Conservation (phyloP, 768 basidiomycete genomes). For the Rhodocollybia butyracea region DNA sequence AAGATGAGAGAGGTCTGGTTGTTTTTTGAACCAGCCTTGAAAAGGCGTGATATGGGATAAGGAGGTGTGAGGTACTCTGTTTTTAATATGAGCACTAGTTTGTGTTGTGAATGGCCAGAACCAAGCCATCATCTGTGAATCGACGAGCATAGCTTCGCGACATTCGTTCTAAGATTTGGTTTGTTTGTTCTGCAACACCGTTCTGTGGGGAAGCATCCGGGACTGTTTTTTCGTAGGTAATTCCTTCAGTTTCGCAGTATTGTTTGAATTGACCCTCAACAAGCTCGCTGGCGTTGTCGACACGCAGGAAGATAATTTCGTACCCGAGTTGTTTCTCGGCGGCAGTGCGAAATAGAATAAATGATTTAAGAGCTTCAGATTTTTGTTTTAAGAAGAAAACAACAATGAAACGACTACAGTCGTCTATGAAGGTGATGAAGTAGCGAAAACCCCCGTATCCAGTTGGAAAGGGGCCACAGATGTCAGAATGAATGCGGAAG, state of each 20-base stretch:
- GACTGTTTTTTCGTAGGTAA: slow-evolving; percentile 15
- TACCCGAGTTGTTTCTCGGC: slow-evolving; percentile 2
- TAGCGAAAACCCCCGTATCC: slow-evolving; percentile 12
- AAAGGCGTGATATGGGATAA: slow-evolving; percentile 14
- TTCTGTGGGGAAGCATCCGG: slow-evolving; percentile 25
- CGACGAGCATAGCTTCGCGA: slow-evolving; percentile 16
- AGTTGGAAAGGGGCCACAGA: slow-evolving; percentile 14
- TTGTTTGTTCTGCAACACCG: slow-evolving; percentile 21
- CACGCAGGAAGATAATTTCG: slow-evolving; percentile 4
- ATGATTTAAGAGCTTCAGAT: slow-evolving; percentile 3
- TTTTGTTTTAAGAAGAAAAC: not conserved
- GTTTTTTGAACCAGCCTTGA: slow-evolving; percentile 7
- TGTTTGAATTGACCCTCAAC: slow-evolving; percentile 11
- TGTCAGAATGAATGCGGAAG: slow-evolving; percentile 15
- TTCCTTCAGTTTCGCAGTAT: slow-evolving; percentile 17
- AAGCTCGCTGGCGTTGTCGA: slow-evolving; percentile 26
- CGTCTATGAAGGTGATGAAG: slow-evolving; percentile 24
- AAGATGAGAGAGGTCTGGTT: slow-evolving; percentile 11
- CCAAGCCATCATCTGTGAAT: slow-evolving; percentile 6
- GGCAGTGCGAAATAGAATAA: slow-evolving; percentile 4
- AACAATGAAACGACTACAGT: slow-evolving; percentile 13
- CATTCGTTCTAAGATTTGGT: slow-evolving; percentile 18
- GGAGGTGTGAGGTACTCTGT: slow-evolving; percentile 11
- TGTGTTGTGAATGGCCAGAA: slow-evolving; percentile 18
- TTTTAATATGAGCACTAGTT: slow-evolving; percentile 13